Evolutionary conservation across 2,329 filamentous ascomycete species (phyloP), one percentile per base, ranked within the genome.

Genomic region (Venturia nashicola): DNA sequence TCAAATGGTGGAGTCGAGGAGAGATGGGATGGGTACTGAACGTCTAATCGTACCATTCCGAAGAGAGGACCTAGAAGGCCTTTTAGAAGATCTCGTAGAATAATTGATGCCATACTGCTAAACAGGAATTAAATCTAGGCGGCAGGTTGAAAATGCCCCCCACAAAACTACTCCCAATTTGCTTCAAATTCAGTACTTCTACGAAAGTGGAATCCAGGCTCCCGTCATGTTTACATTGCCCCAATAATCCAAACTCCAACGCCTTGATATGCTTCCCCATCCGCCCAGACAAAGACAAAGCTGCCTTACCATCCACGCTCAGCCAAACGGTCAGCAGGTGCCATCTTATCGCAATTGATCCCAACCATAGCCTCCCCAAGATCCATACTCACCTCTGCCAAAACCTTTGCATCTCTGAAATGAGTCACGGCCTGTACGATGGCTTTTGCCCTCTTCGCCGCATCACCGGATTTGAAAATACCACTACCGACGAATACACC

Each of bases 321-420:
- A 39, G 92, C 89, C 76, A 97, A 79, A 83, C 90, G 96, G 76
- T 96, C 88, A 65, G 82, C 82, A 63, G 90, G 84, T 67, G 82
- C 81, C 87, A 97, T 88, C 69, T 82, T 84, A 67, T 84, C 84
- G 68, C 90, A 89, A 77, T 93, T 97, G 72, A 97, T 91, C 34
- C 94, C 94, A 12, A 97, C 92, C 91, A 97, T 99, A 44, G 94
- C 91, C 83, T 96, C 92, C n/a, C 94, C 94, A 36, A 97, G 79
- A 65, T 92, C 91, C 72, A 87, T 86, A 77, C 89, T 93, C 65
- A 92, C 89, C 78, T 95, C 88, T 5, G 92, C 92, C 64, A 99
- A 78, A 32, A 96, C 84, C 80, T 89, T 87, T 46, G 91, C 79
- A 73, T 97, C 91, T 69, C 85, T 87, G 80, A 82, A 97, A 78